phyloP scores from a whole-genome alignment of 2,329 filamentous ascomycete species.

The Beauveria varroae region DNA sequence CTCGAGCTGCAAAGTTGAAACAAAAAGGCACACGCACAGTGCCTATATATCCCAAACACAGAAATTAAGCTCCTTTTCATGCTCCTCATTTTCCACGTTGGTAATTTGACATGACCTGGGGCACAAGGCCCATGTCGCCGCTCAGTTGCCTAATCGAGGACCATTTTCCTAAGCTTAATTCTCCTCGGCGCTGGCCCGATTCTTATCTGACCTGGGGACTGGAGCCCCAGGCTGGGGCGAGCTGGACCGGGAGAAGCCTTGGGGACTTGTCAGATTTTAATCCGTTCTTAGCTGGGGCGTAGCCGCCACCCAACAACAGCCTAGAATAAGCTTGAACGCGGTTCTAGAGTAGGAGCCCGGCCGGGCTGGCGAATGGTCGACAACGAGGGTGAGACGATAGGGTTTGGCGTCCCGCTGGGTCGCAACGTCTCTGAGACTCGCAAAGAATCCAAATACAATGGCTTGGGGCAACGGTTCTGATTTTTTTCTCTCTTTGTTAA shows the following conservation, averaged over 20 bases:
- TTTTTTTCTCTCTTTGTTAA: not conserved
- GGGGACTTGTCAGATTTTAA: slow-evolving; percentile 3
- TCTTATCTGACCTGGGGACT: not conserved
- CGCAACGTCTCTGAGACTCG: too few relatives aligned
- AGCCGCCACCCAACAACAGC: not conserved
- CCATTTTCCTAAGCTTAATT: not conserved
- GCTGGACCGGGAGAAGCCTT: not conserved
- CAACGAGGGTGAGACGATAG: not conserved
- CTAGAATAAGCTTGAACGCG: slow-evolving; percentile 1
- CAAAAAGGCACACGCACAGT: not conserved
- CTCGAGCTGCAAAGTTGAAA: not conserved
- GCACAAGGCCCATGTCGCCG: not conserved
- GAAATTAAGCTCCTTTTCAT: not conserved
- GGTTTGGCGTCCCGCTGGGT: not conserved
- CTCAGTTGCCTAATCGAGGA: not conserved
- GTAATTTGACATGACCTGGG: not conserved
- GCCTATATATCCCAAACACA: not conserved
- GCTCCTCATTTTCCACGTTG: not conserved
- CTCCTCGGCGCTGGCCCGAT: not conserved
- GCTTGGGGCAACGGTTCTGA: too few relatives aligned
- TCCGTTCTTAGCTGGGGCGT: not conserved
- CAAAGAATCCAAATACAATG: too few relatives aligned
- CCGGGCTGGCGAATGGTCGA: not conserved
- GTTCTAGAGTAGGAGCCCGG: not conserved
- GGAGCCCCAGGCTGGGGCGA: not conserved